Percentiles rank a stretch among this genome's conserved stretches.
These are phyloP conservation scores for Claviceps monticola DNA, from an alignment of 2,329 filamentous ascomycete species.

Conservation along the genomic window DNA sequence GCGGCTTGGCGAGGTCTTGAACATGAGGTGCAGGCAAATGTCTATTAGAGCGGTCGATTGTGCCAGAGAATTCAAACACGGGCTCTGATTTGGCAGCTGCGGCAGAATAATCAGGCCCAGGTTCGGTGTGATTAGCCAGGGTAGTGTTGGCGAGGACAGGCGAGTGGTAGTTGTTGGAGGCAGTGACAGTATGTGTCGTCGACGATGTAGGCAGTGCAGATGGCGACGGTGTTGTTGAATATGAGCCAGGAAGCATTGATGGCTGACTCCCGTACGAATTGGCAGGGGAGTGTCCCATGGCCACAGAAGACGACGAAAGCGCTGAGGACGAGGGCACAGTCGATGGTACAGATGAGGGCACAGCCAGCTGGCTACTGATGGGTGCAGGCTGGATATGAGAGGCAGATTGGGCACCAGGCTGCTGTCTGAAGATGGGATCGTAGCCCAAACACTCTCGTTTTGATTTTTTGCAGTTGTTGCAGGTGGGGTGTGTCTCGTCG, in stretches of 20 bases:
- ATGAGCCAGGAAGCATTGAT: slow-evolving; percentile 29
- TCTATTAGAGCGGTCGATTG: slow-evolving; percentile 45
- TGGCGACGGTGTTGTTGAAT: slow-evolving; percentile 18
- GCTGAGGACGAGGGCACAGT: slow-evolving; percentile 14
- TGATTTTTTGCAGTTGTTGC: slow-evolving; percentile 79
- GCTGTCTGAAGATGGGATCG: slow-evolving; percentile 73
- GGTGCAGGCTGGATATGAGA: slow-evolving; percentile 32
- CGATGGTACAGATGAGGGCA: slow-evolving; percentile 18
- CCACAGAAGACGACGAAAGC: slow-evolving; percentile 9
- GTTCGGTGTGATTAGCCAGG: slow-evolving; percentile 17
- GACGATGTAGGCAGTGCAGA: slow-evolving; percentile 18
- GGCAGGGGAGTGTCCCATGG: slow-evolving; percentile 12
- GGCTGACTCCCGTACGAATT: slow-evolving; percentile 34
- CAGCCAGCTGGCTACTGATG: slow-evolving; percentile 16
- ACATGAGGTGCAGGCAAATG: slow-evolving; percentile 1
- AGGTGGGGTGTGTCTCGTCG: slow-evolving; percentile 87
- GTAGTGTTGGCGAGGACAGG: slow-evolving; percentile 18
- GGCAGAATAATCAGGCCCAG: slow-evolving; percentile 31
- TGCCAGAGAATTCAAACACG: slow-evolving; percentile 32
- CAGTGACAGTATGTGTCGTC: slow-evolving; percentile 9
- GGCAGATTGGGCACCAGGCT: slow-evolving; percentile 58
- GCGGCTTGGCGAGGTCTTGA: slow-evolving; percentile 1
- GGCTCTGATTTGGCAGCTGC: slow-evolving; percentile 30
- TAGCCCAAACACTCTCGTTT: slow-evolving; percentile 79
- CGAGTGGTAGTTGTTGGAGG: slow-evolving; percentile 20